Conservation (phyloP, 768 basidiomycete species). For the Psilocybe cyanescens region DNA sequence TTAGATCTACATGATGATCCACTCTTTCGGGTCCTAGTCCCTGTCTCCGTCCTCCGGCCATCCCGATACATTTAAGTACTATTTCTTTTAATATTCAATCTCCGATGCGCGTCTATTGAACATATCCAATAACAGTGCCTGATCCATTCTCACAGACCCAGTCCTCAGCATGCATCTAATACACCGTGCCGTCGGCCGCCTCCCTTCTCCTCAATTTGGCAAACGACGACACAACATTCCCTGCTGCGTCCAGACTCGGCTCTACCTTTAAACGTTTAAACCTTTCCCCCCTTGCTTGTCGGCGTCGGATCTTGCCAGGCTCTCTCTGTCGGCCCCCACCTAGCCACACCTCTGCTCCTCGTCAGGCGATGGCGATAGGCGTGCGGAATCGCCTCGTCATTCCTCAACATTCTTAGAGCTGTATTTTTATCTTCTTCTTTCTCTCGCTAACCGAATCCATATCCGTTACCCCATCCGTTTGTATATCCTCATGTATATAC, state of each 20-base stretch:
- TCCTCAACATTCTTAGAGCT: neutral
- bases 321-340: neutral
- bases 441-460: neutral
- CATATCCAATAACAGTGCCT: slow-evolving; percentile 3
- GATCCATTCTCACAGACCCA: neutral
- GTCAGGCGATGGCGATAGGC: neutral
- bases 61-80: neutral
- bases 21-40: neutral
- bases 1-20: neutral
- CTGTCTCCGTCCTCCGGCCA: slow-evolving; percentile 1
- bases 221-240: neutral
- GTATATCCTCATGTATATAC: no score
- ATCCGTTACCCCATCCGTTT: no score
- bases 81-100: neutral
- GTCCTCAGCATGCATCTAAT: neutral
- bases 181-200: slow-evolving; percentile 2
- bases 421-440: neutral
- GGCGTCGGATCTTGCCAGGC: neutral
- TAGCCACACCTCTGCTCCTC: no score
- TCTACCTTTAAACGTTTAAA: neutral
- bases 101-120: neutral
- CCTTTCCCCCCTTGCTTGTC: neutral
- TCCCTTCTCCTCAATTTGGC: neutral
- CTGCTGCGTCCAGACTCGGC: neutral
- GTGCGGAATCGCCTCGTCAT: neutral